phyloP scores from a whole-genome alignment of 2,329 filamentous ascomycete species.

The Dothideomycetidae sp. region DNA sequence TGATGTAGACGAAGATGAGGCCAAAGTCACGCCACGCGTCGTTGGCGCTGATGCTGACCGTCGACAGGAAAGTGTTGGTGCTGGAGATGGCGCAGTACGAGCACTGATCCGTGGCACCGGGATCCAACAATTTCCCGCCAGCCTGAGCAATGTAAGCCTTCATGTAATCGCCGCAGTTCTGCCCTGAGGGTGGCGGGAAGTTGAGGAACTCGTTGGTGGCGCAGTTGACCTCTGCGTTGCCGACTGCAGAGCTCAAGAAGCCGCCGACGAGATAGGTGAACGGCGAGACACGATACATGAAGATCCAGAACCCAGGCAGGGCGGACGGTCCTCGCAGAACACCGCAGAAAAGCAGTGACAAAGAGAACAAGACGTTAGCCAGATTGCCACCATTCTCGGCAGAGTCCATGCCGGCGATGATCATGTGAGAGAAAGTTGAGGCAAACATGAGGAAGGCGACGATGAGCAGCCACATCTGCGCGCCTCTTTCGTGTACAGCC shows the following conservation, averaged over 20 bases:
- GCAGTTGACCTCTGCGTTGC: conserved; percentile 51
- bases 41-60: conserved; percentile 29
- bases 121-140: conserved; percentile 27
- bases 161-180: conserved; percentile 28
- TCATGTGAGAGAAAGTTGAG: conserved; percentile 64
- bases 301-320: conserved; percentile 64
- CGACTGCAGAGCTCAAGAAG: conserved; percentile 56
- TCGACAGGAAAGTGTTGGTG: conserved; percentile 30
- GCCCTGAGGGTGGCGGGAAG: conserved; percentile 47
- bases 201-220: conserved; percentile 52
- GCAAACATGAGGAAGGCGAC: conserved; percentile 65
- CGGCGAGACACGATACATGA: conserved; percentile 70
- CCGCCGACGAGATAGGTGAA: conserved; percentile 69
- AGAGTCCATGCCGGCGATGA: conserved; percentile 60
- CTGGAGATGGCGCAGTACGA: conserved; percentile 27
- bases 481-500: conserved; percentile 53
- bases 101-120: conserved; percentile 23
- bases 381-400: conserved; percentile 65
- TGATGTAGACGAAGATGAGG: conserved; percentile 38
- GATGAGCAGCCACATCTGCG: conserved; percentile 64
- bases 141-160: conserved; percentile 16
- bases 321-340: conserved; percentile 50
- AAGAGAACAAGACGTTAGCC: conserved; percentile 58
- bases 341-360: conserved; percentile 56
- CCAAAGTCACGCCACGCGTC: conserved; percentile 42